phyloP scores from a whole-genome alignment of 495 filamentous ascomycete genomes.

The Hypoxylon trugodes region DNA sequence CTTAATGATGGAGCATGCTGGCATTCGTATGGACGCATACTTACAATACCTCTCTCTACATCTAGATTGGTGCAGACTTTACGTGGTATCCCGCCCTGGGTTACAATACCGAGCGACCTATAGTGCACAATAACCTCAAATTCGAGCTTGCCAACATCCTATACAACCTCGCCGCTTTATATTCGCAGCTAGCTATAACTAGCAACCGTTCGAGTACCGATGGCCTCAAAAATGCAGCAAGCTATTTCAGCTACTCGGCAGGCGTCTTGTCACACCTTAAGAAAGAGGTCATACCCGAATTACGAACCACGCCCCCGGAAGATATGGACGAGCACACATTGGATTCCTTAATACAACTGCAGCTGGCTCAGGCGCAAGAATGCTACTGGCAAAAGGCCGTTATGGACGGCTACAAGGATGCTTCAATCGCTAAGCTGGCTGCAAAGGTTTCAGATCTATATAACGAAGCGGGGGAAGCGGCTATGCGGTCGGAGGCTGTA shows the following conservation, averaged over 20 bases:
- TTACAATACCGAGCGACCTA: constrained; percentile 82
- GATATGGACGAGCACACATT: constrained; percentile 94
- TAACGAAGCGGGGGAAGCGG: constrained; percentile 81
- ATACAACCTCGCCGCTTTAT: constrained; percentile 91
- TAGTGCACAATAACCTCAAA: constrained; percentile 89
- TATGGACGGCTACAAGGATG: constrained; percentile 91
- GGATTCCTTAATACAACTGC: constrained; percentile 81
- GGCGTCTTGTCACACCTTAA: constrained; percentile 86
- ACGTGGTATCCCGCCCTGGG: constrained; percentile 94
- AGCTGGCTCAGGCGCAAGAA: constrained; percentile 93
- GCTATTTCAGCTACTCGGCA: constrained; percentile 89
- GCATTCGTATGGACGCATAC: background rate
- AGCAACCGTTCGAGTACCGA: constrained; percentile 80
- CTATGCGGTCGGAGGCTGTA: constrained; percentile 86
- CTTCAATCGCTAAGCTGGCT: constrained; percentile 87
- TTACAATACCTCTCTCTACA: constrained; percentile 34
- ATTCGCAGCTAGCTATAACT: constrained; percentile 87
- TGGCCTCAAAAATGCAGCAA: constrained; percentile 87
- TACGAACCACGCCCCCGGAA: constrained; percentile 81
- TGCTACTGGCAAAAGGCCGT: constrained; percentile 99
- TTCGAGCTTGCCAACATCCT: constrained; percentile 95
- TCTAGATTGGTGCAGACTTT: constrained; percentile 91
- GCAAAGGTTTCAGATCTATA: constrained; percentile 94
- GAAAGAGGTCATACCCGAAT: constrained; percentile 79
- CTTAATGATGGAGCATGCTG: background rate